Evolutionary conservation across 2,329 filamentous ascomycete species (phyloP), one percentile per base, ranked within the genome.

Genomic region (Diaporthe citrichinensis): DNA sequence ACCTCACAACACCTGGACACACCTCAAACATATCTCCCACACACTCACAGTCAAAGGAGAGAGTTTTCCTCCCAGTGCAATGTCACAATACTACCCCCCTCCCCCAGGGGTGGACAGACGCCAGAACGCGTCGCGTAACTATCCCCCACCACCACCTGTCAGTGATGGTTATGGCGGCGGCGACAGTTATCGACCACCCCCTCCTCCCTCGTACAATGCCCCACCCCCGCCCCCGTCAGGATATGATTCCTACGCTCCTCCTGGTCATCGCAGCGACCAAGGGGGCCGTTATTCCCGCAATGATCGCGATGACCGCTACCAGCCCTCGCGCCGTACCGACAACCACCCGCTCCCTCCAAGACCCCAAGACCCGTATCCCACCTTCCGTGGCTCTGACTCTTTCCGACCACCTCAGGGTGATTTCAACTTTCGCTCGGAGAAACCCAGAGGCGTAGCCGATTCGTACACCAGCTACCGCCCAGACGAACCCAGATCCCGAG

Each of bases 361-460:
- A 53, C 71, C 49, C 4, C 69, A 71, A 36, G 73, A 65, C 36
- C 7, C 58, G 15, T 72, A 65, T 28, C 46, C 44, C 25, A 57
- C 71, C 25, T 74, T 62, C 17, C 61, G 74, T 9, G 73, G 71
- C 7, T 69, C 71, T 51, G 76, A 77, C n/a, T 69, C 71, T 46
- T 82, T 82, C 67, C 82, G 80, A 1, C 84, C 84, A 9, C 86
- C 86, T 15, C 85, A 84, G 69, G 81, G 89, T 51, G 89, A 91
- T 69, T 92, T 92, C 79, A 89, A 88, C 0, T 92, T 92, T 75
- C 87, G 88, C 9, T 82, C 87, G 57, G 86, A 90, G 15, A 88
- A 88, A 69, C 89, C 90, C 4, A 78, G 86, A 0, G 89, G 89
- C 6, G 83, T 91, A 23, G 81, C 84, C 25, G 84, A 87, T 14